Evolutionary conservation across 768 basidiomycete genomes (phyloP).

Genomic region (Suillus subalutaceus): DNA sequence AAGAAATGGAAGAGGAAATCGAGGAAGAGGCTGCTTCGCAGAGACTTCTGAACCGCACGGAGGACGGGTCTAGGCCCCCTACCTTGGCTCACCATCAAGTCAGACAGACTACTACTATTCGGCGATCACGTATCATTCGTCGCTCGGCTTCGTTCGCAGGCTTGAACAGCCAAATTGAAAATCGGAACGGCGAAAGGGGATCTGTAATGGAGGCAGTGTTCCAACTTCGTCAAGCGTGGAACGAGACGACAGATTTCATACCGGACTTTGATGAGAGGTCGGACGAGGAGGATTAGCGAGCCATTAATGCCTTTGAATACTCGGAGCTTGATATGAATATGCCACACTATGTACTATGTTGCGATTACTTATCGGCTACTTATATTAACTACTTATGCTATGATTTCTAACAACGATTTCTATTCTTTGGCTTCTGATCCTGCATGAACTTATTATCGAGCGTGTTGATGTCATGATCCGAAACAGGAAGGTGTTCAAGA

Average conservation of each 20-base stretch:
- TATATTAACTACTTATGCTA: not conserved
- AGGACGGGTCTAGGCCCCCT: not conserved
- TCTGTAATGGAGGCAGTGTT: constrained; percentile 19
- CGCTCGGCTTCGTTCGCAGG: constrained; percentile 31
- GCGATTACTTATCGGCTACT: not conserved
- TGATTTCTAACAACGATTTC: not conserved
- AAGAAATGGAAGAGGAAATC: not conserved
- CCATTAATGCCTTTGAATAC: not conserved
- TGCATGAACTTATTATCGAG: no score
- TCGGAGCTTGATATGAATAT: not conserved
- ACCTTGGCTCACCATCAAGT: not conserved
- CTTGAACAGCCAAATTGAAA: constrained; percentile 3
- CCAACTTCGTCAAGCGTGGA: constrained; percentile 1
- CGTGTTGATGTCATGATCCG: not conserved
- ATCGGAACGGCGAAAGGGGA: constrained; percentile 6
- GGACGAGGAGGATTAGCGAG: not conserved
- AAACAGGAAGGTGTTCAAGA: constrained; percentile 1
- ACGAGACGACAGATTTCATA: not conserved
- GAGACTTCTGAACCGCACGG: not conserved
- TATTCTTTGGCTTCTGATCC: not conserved
- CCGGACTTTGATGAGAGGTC: constrained; percentile 1
- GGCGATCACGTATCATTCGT: constrained; percentile 19
- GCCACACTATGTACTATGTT: not conserved
- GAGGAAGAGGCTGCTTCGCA: not conserved
- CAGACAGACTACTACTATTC: not conserved